phyloP scores from a whole-genome alignment of 1,139 yeast genomes.

The Meyerozyma carpophila region DNA sequence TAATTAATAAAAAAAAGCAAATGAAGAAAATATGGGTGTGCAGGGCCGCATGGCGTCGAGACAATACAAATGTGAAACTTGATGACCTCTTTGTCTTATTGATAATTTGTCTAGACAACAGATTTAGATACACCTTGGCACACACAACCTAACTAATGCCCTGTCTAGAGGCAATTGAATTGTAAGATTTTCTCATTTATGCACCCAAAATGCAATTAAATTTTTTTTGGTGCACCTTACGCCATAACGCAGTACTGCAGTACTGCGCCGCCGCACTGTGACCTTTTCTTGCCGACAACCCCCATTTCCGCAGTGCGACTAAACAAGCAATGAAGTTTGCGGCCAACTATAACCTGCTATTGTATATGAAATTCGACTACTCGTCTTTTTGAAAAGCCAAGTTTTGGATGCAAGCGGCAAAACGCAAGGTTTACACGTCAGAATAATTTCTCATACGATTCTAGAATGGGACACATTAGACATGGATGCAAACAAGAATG shows the following conservation, averaged over 20 bases:
- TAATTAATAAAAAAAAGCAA: not conserved
- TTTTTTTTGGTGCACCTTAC: not conserved
- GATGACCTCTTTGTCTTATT: too few species aligned
- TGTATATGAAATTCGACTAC: not conserved
- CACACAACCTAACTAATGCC: too few species aligned
- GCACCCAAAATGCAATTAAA: too few species aligned
- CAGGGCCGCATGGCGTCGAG: too few species aligned
- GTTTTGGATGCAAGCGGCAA: not conserved
- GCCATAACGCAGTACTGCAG: not conserved
- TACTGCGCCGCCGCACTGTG: not conserved
- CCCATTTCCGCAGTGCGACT: not conserved
- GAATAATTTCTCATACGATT: not conserved
- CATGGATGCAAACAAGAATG: too few species aligned
- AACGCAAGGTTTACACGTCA: not conserved
- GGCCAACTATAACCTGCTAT: not conserved
- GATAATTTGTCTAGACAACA: too few species aligned
- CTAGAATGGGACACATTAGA: not conserved
- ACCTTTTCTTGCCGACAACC: too few species aligned
- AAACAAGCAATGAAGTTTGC: not conserved
- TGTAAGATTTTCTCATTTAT: too few species aligned
- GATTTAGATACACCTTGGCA: too few species aligned
- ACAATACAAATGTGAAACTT: not conserved
- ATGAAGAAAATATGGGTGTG: not conserved
- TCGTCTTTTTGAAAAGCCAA: not conserved
- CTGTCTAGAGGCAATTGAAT: too few species aligned